phyloP scores from a whole-genome alignment of 78 protist species.

The Anaeramoeba ignava region DNA sequence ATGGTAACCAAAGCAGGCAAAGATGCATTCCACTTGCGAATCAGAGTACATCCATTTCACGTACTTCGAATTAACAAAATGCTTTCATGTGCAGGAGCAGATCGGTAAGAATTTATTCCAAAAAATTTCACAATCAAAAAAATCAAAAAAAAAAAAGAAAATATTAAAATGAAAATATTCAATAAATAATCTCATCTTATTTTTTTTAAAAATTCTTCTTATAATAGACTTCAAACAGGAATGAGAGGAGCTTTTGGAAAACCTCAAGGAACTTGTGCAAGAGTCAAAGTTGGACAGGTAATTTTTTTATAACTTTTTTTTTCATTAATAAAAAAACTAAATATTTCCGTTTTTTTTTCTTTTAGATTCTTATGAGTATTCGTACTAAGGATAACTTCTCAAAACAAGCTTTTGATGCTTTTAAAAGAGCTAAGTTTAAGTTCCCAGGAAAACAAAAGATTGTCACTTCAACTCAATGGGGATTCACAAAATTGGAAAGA shows the following conservation, averaged over 20 bases:
- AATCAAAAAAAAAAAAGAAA: neutral
- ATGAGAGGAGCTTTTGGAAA: slow-evolving; percentile 99
- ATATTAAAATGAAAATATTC: neutral
- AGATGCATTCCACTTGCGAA: slow-evolving; percentile 96
- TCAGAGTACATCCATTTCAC: slow-evolving; percentile 99
- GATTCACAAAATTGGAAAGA: slow-evolving; percentile 27
- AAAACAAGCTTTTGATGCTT: slow-evolving; percentile 79
- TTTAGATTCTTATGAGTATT: no score
- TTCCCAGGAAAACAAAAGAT: slow-evolving; percentile 98
- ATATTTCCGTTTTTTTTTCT: no score
- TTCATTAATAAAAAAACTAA: no score
- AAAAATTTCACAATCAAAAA: neutral
- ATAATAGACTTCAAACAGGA: slow-evolving; percentile 85
- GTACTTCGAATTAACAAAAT: slow-evolving; percentile 99
- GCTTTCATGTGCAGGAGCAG: slow-evolving; percentile 99
- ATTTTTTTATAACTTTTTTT: no score
- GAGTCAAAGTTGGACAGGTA: slow-evolving; percentile 93
- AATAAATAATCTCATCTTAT: neutral
- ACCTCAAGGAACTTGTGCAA: slow-evolving; percentile 93
- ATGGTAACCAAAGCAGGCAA: slow-evolving; percentile 82
- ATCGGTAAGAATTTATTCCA: slow-evolving; percentile 46
- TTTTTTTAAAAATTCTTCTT: neutral
- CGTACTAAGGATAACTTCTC: slow-evolving; percentile 64
- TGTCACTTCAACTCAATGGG: slow-evolving; percentile 82
- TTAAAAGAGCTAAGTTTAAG: slow-evolving; percentile 94